phyloP scores from a whole-genome alignment of 345 rosid genomes.

The Cochlearia excelsa region DNA sequence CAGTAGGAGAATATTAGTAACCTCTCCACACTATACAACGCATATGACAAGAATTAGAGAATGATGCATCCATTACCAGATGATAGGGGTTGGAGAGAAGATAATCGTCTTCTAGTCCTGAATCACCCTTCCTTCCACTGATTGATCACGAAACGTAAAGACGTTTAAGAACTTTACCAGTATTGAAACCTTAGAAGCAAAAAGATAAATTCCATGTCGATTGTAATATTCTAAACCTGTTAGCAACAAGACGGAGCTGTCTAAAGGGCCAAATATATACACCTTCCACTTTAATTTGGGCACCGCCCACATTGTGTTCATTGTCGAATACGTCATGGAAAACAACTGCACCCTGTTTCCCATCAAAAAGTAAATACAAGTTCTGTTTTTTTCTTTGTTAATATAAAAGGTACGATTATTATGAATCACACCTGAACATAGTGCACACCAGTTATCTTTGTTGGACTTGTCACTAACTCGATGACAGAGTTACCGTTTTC shows the following conservation, averaged over 20 bases:
- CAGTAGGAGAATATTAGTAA: slow-evolving; percentile 15
- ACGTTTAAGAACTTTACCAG: not conserved
- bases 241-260: slow-evolving; percentile 93
- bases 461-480: slow-evolving; percentile 79
- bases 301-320: slow-evolving; percentile 85
- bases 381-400: not conserved
- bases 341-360: slow-evolving; percentile 82
- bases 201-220: not conserved
- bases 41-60: not conserved
- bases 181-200: not conserved
- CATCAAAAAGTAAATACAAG: slow-evolving; percentile 16
- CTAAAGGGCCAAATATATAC: slow-evolving; percentile 99
- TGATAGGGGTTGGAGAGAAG: slow-evolving; percentile 92
- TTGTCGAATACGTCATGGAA: slow-evolving; percentile 94
- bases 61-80: slow-evolving; percentile 51
- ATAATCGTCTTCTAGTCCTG: slow-evolving; percentile 79
- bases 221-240: slow-evolving; percentile 48
- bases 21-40: slow-evolving; percentile 1
- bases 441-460: slow-evolving; percentile 91
- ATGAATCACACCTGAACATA: slow-evolving; percentile 71
- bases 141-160: slow-evolving; percentile 19
- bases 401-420: not conserved
- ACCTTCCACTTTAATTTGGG: slow-evolving; percentile 94
- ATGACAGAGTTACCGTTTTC: slow-evolving; percentile 73
- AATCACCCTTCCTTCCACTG: slow-evolving; percentile 80